phyloP scores from a whole-genome alignment of 2,329 filamentous ascomycete genomes.

The Stemphylium beticola region DNA sequence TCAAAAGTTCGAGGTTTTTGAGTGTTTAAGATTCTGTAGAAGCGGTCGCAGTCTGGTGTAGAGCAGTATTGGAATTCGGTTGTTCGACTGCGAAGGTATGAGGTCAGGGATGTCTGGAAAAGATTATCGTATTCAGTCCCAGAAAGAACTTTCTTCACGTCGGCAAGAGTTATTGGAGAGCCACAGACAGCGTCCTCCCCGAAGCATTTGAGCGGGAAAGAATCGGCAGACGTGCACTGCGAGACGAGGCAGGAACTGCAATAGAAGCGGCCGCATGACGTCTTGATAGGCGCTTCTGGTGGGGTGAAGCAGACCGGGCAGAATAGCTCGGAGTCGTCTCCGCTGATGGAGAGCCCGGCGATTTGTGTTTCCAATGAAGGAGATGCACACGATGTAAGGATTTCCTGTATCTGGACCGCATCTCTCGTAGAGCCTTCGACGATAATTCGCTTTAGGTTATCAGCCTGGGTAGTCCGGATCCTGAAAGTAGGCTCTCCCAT shows the following conservation, averaged over 20 bases:
- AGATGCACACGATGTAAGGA: conserved; percentile 6
- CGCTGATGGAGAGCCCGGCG: conserved; percentile 6
- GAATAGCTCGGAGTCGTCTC: conserved; percentile 4
- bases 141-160: neutral
- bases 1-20: neutral
- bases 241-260: neutral
- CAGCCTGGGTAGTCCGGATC: too few relatives aligned
- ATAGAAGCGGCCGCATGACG: neutral
- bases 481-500: too few relatives aligned
- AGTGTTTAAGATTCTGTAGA: neutral
- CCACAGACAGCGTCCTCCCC: neutral
- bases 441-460: conserved; percentile 23
- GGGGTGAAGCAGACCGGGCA: conserved; percentile 4
- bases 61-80: conserved; percentile 3
- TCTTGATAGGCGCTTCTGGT: conserved; percentile 1
- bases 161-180: neutral
- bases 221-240: neutral
- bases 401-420: conserved; percentile 9
- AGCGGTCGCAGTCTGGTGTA: conserved; percentile 1
- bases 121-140: neutral
- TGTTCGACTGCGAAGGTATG: neutral
- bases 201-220: neutral
- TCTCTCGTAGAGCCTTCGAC: conserved; percentile 17
- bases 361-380: neutral
- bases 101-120: neutral